Base-by-base conservation (phyloP, 2,329 filamentous ascomycete genomes). In the Colletotrichum nymphaeae region DNA sequence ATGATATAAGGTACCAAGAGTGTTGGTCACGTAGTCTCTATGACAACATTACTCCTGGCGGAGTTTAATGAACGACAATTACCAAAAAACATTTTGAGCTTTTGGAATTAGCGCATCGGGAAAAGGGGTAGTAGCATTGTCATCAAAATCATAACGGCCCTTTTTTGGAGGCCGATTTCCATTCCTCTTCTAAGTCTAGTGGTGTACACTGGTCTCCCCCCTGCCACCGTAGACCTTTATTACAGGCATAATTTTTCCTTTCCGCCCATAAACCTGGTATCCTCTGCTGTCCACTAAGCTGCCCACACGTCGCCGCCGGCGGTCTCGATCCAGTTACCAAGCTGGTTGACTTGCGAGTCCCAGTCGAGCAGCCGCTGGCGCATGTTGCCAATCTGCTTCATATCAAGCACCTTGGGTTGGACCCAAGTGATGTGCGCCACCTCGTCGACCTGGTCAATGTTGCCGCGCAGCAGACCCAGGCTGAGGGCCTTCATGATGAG, bases 401-500 rank as follows among this genome's bases (percentile, higher is more conserved):
- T 95, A 83, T 98, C 97, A 77, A 99, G 86, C 37, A 99, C 95
- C 89, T 98, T 98, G 26, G 97, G 97, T 86, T 99, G 97, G 72
- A 99, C 97, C 97, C 97, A 99, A 79, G 96, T 96, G 84, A 99
- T 98, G 81, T 95, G 92, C 56, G 97, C 97, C 77, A 98, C 92
- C 84, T 95, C 93, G 60, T 95, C 95, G 37, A 99, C 97, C 86
- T 99, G 96, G 83, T 99, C 97, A 79, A 99, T 98, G 69, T 94
- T 97, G 58, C 97, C 97, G 77, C 93, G 91, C 77, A 99, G 86
- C 77, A 99, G 87, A 1, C 97, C 97, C 78, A 99, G 85, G 80
- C 95, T 98, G 79, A 99, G 85, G n/a, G 97, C 97, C 88, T 98
- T 98, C 97, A 99, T 99, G 79, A 99, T 94, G 76, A 99, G 86